Base-by-base conservation (phyloP, 163 green algal genomes). In the Chloromonas sp. region DNA sequence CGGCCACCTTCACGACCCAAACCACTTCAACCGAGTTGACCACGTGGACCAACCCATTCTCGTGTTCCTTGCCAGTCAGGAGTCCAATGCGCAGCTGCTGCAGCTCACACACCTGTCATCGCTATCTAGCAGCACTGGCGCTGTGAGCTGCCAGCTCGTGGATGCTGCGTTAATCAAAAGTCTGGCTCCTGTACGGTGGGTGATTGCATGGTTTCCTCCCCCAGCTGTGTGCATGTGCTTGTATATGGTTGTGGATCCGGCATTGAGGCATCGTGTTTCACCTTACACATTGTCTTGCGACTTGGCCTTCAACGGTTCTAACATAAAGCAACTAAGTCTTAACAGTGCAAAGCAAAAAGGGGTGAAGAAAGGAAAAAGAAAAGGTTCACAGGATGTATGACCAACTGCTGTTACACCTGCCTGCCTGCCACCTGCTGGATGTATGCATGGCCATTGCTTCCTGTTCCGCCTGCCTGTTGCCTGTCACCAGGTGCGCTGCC, bases 101-200 rank as follows among this genome's bases (percentile, higher is more conserved):
- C 5, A 11, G 5, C 66, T 74, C 5, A 5, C 66, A 74, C 66
- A 74, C 66, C 5, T 11, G 5, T 74, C 66, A 74, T 11, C 66
- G 5, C 66, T 11, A 74, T 11, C 66, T 74, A 11, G 66, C 66
- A 5, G 5, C 11, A 74, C 66, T 15, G 66, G 66, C 5, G n/a
- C 70, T 3, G 61, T 83, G 14, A 60, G 60, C 0, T 85, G 71
- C 70, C 78, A 81, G 36, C 71, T 88, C 58, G 61, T 74, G 2
- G 81, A 85, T 60, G 2, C 85, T 59, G 87, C 84, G 0, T 61
- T 85, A 13, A 79, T 90, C 82, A 90, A 90, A 82, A 88, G 84
- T 82, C 79, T 90, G 82, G 87, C 82, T 3, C 84, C 87, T 0
- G 84, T 90, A 5, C 66, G 66, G 5, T 74, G 66, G 5, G 66